A percentile compares a stretch with the other conserved stretches of the same genome.
These are phyloP conservation scores for Blastobotrys aristatus DNA, from an alignment of 1,139 yeast genomes.

Conservation along the genomic window DNA sequence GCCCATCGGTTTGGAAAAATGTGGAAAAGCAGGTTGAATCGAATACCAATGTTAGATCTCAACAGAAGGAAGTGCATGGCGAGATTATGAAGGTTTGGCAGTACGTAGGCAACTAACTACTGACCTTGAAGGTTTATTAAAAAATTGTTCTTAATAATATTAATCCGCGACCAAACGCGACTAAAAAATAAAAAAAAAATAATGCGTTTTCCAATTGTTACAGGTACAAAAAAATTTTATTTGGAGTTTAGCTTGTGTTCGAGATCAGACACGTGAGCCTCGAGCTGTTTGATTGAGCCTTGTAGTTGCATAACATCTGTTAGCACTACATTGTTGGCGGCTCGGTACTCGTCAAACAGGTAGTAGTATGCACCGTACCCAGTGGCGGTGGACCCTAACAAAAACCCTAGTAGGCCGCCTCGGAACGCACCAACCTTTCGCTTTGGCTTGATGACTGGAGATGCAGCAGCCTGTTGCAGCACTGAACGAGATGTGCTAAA, in stretches of 20 bases:
- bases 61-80: slow-evolving; percentile 70
- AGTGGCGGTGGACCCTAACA: slow-evolving; percentile 68
- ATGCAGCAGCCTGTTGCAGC: slow-evolving; percentile 8
- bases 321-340: slow-evolving; percentile 64
- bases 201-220: background rate
- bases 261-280: slow-evolving; percentile 40
- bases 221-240: background rate
- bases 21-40: slow-evolving; percentile 58
- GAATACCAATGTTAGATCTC: slow-evolving; percentile 56
- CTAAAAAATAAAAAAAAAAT: background rate
- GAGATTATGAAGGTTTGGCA: slow-evolving; percentile 89
- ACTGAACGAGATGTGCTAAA: slow-evolving; percentile 5
- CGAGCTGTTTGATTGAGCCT: slow-evolving; percentile 61
- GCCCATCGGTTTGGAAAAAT: slow-evolving; percentile 56
- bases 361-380: slow-evolving; percentile 76
- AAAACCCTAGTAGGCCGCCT: slow-evolving; percentile 52
- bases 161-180: too few relatives aligned
- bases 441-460: slow-evolving; percentile 13
- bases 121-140: background rate
- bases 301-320: slow-evolving; percentile 72
- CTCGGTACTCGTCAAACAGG: slow-evolving; percentile 70
- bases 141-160: background rate
- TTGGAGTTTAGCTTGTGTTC: slow-evolving; percentile 26
- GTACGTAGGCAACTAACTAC: slow-evolving; percentile 54
- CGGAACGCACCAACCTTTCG: slow-evolving; percentile 32